A percentile compares a stretch with the other conserved stretches of the same genome.
Conservation (phyloP, 225 moss, liverwort and hornwort genomes). For the Marchantia paleacea region DNA sequence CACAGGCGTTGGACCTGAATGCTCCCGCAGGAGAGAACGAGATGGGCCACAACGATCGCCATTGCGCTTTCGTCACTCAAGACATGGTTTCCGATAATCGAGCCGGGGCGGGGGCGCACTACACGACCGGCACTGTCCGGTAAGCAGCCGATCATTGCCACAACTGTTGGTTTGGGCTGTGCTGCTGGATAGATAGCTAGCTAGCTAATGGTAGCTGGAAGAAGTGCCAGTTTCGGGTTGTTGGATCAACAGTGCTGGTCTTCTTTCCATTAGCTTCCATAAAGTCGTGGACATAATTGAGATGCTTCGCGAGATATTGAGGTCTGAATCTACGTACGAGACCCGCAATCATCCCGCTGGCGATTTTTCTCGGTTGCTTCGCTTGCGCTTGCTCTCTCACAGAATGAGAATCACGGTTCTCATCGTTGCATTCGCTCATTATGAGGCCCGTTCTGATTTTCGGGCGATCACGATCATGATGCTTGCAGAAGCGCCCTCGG, state of each 20-base stretch:
- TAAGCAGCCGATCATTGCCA: conserved; percentile 19
- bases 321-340: neutral
- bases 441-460: neutral
- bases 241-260: neutral
- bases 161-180: neutral
- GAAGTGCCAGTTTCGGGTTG: neutral
- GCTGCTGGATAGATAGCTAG: neutral
- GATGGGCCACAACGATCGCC: conserved; percentile 42
- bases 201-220: neutral
- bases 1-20: conserved; percentile 69
- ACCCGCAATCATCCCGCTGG: neutral
- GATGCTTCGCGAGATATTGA: neutral
- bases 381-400: neutral
- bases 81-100: conserved; percentile 39
- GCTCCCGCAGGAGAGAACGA: conserved; percentile 58
- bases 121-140: conserved; percentile 67
- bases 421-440: neutral
- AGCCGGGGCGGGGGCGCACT: conserved; percentile 56
- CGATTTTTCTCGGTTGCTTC: conserved; percentile 1
- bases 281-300: conserved; percentile 3
- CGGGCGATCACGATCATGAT: conserved; percentile 9
- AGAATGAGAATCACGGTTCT: too few relatives aligned
- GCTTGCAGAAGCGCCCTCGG: conserved; percentile 57
- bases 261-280: neutral
- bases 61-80: conserved; percentile 39